Conservation (phyloP, 2,329 filamentous ascomycete genomes). For the Paecilomyces variotii region DNA sequence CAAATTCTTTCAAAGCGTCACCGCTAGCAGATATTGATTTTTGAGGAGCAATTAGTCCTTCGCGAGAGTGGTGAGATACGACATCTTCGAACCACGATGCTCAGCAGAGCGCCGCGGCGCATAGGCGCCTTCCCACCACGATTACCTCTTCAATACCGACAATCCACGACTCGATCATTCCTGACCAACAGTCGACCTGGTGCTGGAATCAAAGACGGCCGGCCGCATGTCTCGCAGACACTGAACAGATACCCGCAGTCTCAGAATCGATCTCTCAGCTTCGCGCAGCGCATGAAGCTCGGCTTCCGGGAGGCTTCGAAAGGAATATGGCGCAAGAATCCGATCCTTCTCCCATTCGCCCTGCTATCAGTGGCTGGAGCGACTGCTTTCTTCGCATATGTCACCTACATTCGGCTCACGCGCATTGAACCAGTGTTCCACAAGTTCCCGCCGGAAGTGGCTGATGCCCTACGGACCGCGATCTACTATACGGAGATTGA, state of each 20-base stretch:
- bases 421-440: constrained; percentile 33
- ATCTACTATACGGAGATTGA: constrained; percentile 78
- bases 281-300: constrained; percentile 22
- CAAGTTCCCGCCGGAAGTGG: constrained; percentile 38
- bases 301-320: constrained; percentile 28
- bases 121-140: constrained; percentile 5
- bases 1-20: not conserved
- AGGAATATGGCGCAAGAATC: constrained; percentile 36
- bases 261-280: constrained; percentile 18
- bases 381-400: constrained; percentile 28
- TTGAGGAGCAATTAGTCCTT: not conserved
- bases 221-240: not conserved
- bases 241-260: not conserved
- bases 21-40: not conserved
- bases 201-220: not conserved
- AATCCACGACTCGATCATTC: constrained; percentile 2
- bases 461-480: constrained; percentile 64
- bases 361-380: constrained; percentile 30
- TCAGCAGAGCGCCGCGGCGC: constrained; percentile 21
- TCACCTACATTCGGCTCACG: constrained; percentile 37
- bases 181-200: constrained; percentile 1
- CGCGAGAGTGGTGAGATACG: not conserved
- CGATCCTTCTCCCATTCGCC: constrained; percentile 33
- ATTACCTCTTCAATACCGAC: not conserved
- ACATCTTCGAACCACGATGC: constrained; percentile 13